Conservation (phyloP, 441 rosid species). For the Breynia disticha region DNA sequence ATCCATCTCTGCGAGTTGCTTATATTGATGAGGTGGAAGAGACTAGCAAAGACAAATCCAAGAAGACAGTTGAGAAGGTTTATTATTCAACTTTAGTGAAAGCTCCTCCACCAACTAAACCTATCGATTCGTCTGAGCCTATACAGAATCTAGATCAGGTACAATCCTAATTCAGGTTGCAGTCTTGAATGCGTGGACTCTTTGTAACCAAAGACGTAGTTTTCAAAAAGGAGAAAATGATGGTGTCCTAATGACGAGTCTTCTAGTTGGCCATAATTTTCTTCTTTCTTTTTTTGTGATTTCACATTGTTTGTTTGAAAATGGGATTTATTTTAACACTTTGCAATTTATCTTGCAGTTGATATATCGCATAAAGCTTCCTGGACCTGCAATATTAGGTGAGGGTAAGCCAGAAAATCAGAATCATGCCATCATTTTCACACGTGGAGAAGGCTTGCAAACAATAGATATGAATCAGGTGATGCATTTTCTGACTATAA, state of each 20-base stretch:
- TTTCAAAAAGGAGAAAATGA: too few species aligned
- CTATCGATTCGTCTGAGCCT: slow-evolving; percentile 64
- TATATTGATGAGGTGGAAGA: slow-evolving; percentile 82
- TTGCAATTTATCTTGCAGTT: slow-evolving; percentile 30
- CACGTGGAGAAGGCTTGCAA: slow-evolving; percentile 95
- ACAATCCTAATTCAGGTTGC: slow-evolving; percentile 3
- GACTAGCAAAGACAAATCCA: slow-evolving; percentile 32
- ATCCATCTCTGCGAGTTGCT: slow-evolving; percentile 86
- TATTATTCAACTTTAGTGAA: slow-evolving; percentile 84
- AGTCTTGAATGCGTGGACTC: too few species aligned
- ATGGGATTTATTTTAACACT: neutral
- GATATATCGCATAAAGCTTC: slow-evolving; percentile 90
- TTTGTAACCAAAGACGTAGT: too few species aligned
- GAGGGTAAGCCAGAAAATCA: slow-evolving; percentile 99
- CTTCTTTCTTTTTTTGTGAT: too few species aligned
- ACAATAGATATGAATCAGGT: slow-evolving; percentile 99
- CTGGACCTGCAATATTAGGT: slow-evolving; percentile 85
- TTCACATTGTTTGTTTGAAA: too few species aligned
- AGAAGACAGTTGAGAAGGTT: slow-evolving; percentile 42
- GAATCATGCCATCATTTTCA: slow-evolving; percentile 94
- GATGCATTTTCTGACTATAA: slow-evolving; percentile 4
- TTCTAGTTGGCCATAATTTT: too few species aligned
- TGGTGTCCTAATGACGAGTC: too few species aligned
- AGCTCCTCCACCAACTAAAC: slow-evolving; percentile 55
- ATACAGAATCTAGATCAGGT: slow-evolving; percentile 69